A percentile compares a stretch with the other conserved stretches of the same genome.
These are phyloP conservation scores for Nemania abortiva DNA, from an alignment of 2,329 filamentous ascomycete genomes.

Conservation along the genomic window DNA sequence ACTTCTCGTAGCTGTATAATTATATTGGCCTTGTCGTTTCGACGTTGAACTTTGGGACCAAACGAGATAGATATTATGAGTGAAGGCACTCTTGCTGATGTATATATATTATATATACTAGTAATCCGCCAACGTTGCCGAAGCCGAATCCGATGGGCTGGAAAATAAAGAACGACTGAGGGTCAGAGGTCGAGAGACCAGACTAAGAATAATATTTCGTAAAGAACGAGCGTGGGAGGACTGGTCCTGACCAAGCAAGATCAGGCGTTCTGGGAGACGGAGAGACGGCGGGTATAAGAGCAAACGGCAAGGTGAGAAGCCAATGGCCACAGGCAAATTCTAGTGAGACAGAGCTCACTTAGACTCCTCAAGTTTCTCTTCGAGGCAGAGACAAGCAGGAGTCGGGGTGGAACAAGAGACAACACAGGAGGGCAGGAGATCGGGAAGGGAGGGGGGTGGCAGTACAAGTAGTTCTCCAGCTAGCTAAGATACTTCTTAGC, in stretches of 20 bases:
- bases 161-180: conserved; percentile 51
- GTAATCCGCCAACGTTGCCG: conserved; percentile 32
- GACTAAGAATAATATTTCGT: conserved; percentile 41
- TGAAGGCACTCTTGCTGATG: conserved; percentile 23
- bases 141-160: conserved; percentile 23
- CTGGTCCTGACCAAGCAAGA: conserved; percentile 42
- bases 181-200: conserved; percentile 48
- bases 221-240: conserved; percentile 50
- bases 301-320: conserved; percentile 39
- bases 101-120: conserved; percentile 43
- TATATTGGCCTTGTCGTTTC: conserved; percentile 31
- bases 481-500: conserved; percentile 36
- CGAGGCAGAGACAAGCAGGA: conserved; percentile 51
- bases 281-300: conserved; percentile 48
- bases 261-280: conserved; percentile 38
- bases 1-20: conserved; percentile 31
- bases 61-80: conserved; percentile 36
- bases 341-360: conserved; percentile 53
- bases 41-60: conserved; percentile 23
- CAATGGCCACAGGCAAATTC: conserved; percentile 45
- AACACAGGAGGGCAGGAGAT: conserved; percentile 51
- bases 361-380: conserved; percentile 48
- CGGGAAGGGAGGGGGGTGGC: conserved; percentile 52
- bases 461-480: conserved; percentile 47
- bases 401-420: conserved; percentile 52